A percentile compares a stretch with the other conserved stretches of the same genome.
phyloP scores from a whole-genome alignment of 352 stramenopile species.

The Globisporangium heterothallicum region DNA sequence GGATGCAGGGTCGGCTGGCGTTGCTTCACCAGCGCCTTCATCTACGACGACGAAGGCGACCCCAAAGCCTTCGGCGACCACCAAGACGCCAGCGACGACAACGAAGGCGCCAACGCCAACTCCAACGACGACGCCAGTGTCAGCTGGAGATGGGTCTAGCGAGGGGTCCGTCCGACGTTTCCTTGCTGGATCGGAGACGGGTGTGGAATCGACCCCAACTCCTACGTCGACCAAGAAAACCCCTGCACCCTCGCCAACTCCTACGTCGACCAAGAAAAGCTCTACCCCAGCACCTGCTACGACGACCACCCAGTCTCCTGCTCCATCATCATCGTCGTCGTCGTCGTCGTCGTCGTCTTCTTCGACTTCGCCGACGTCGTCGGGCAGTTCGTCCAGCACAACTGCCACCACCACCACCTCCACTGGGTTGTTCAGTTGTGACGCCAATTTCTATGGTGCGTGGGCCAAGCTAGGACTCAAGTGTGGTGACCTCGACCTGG shows the following conservation, averaged over 20 bases:
- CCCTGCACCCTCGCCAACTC: conserved; percentile 4
- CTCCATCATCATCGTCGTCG: conserved; percentile 1
- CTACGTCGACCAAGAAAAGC: conserved; percentile 8
- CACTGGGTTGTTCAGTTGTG: conserved; percentile 57
- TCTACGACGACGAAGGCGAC: conserved; percentile 18
- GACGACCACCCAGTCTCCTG: neutral
- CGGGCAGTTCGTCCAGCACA: conserved; percentile 11
- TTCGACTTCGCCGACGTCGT: conserved; percentile 14
- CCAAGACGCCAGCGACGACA: conserved; percentile 17
- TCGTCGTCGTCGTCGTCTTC: conserved; percentile 13
- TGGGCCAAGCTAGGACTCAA: conserved; percentile 64
- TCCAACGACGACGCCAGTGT: conserved; percentile 1
- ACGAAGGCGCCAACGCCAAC: conserved; percentile 22
- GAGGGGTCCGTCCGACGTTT: conserved; percentile 1
- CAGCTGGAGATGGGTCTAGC: conserved; percentile 1
- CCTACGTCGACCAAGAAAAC: conserved; percentile 22
- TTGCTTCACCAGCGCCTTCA: no score
- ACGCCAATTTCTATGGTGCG: conserved; percentile 73
- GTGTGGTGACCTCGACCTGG: conserved; percentile 43
- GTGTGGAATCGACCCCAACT: conserved; percentile 1
- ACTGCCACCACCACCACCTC: conserved; percentile 8
- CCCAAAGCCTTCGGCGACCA: conserved; percentile 19
- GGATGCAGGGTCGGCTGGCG: conserved; percentile 9
- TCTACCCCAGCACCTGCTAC: neutral
- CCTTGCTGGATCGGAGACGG: conserved; percentile 7